Base-by-base conservation (phyloP, 768 basidiomycete genomes). In the Cubamyces sp. region DNA sequence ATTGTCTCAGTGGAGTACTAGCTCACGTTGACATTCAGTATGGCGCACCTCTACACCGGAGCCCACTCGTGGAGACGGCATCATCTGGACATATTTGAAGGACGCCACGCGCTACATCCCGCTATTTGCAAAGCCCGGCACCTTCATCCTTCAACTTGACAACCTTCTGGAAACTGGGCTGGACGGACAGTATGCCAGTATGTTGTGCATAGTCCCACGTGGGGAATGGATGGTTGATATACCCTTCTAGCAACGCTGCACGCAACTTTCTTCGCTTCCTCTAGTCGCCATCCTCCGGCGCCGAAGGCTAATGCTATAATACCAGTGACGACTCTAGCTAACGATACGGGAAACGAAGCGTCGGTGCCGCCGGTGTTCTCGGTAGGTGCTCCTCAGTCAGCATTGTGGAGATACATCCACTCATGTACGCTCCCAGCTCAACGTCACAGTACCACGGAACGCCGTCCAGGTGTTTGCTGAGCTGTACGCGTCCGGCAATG, bases 41-140 rank as follows among this genome's bases (percentile, higher is more conserved):
- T 91, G 90, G 91, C 80, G 91, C 40, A 91, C 88, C 19, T 91
- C 89, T 0, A 92, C 91, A 18, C 86, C 90, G 0, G 91, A 92
- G 72, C 91, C 91, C 0, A 87, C 85, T 0, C 67, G 65, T 15
- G 79, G 82, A 3, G 79, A 83, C 50, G 91, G 90, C 12, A 91
- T 92, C 61, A 86, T 90, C 51, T 92, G 90, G 90, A 90, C 89
- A 0, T 87, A 82, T 57, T 72, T 85, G 66, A 92, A 92, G 70
- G 91, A 92, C 66, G 88, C 88, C 25, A 87, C 89, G 7, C 84
- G 84, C 23, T 92, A 87, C 62, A 82, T 79, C 3, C 88, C 89
- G 1, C 79, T 93, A 41, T 92, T 92, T 69, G 76, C 84, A 1
- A 81, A 85, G 63, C 75, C 84, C 0, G 90, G 91, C 7, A 81